Base-by-base conservation (phyloP, 805 yeast species). In the Monosporozyma servazzii region DNA sequence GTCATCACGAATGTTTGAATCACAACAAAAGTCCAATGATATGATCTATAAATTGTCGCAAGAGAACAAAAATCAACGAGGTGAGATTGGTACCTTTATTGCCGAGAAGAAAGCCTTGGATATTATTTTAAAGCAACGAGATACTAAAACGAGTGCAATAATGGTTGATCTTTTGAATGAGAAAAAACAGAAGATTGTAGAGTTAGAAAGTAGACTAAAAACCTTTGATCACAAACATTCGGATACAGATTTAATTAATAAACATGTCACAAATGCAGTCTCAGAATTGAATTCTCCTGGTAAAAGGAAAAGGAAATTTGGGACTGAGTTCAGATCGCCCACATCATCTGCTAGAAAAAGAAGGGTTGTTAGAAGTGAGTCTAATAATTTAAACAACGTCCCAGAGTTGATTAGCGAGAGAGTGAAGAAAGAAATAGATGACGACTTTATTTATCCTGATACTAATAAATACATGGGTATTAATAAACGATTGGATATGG, bases 231-330 rank as follows among this genome's bases (percentile, higher is more conserved):
- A 31, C 21, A 29, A 37, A 17, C 21, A 43, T 17, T 36, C 53
- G 5, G 67, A 63, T 47, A 49, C 57, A 3, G 53, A 52, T 3
- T 37, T 55, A 5, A 54, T 63, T 3, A 61, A 62, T 48, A 49
- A 47, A 20, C 47, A 59, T 44, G 56, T 63, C 3, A 53, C 43
- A 3, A 48, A 55, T 3, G 54, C 56, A 10, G 58, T 62, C 0
- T 50, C 57, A 6, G 53, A 53, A 29, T 50, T 62, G 18, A 59
- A 56, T 29, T 61, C 65, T 1, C 65, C 65, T 15, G 64, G 65
- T 2, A 62, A 56, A 46, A 52, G 62, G 27, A 54, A 48, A 48
- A 48, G 45, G 23, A n/a, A 20, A 23, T 21, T 18, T 20, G 48
- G 29, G 21, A 40, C 37, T 2, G 27, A 25, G 21, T 30, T 18